Conservation (phyloP, 306 rosid species). For the Glycine tomentella region DNA sequence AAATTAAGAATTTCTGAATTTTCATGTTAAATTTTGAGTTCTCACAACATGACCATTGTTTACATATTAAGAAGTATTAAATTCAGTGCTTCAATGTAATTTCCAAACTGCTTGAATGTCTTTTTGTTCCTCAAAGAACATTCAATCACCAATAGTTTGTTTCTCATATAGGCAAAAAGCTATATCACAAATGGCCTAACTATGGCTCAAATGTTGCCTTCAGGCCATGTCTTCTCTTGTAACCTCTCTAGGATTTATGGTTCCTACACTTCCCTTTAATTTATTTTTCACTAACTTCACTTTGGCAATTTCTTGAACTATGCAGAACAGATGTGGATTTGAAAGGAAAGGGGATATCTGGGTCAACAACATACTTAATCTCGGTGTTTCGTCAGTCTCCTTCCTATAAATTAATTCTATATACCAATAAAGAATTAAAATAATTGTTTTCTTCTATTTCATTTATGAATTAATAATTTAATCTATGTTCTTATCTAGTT, state of each 20-base stretch:
- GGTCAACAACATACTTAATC: constrained; percentile 93
- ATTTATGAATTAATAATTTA: constrained; percentile 25
- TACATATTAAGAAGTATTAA: too few species aligned
- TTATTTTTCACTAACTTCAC: constrained; percentile 29
- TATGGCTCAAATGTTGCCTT: too few species aligned
- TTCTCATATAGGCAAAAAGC: constrained; percentile 43
- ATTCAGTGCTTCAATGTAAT: too few species aligned
- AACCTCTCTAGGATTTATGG: constrained; percentile 26
- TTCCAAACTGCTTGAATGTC: too few species aligned
- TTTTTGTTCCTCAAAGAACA: too few species aligned
- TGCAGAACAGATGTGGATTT: constrained; percentile 97
- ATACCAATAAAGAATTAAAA: constrained; percentile 12
- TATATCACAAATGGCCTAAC: constrained; percentile 7
- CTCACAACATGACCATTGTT: too few species aligned
- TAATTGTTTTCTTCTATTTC: constrained; percentile 29
- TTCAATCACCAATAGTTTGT: too few species aligned
- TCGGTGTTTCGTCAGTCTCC: constrained; percentile 88
- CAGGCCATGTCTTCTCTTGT: neutral
- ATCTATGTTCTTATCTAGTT: constrained; percentile 6
- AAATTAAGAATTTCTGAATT: too few species aligned
- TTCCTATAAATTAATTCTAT: constrained; percentile 39
- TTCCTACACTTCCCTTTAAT: neutral
- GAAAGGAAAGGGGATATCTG: constrained; percentile 90
- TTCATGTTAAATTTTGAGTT: too few species aligned
- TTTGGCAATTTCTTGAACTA: constrained; percentile 42